A percentile compares a stretch with the other conserved stretches of the same genome.
Conservation (phyloP, 805 yeast species). For the Wickerhamomyces xylosicus region DNA sequence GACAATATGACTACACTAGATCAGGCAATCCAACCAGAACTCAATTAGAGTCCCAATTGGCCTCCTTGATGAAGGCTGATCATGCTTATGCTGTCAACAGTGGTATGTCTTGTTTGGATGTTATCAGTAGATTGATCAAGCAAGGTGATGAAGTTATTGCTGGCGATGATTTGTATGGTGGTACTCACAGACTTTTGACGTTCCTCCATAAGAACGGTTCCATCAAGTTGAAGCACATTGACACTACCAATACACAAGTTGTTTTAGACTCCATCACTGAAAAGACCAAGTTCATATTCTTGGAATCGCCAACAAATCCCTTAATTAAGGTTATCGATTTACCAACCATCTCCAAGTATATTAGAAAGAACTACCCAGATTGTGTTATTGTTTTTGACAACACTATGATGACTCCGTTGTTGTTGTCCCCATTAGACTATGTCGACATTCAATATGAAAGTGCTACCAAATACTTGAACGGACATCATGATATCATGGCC, state of each 20-base stretch:
- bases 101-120: slow-evolving; percentile 92
- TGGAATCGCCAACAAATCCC: slow-evolving; percentile 93
- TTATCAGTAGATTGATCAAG: slow-evolving; percentile 56
- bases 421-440: slow-evolving; percentile 74
- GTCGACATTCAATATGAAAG: slow-evolving; percentile 90
- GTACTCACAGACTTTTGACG: slow-evolving; percentile 78
- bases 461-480: slow-evolving; percentile 86
- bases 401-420: slow-evolving; percentile 93
- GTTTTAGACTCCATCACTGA: slow-evolving; percentile 45
- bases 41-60: slow-evolving; percentile 65
- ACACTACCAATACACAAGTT: slow-evolving; percentile 62
- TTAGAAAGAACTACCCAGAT: slow-evolving; percentile 58
- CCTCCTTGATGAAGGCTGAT: slow-evolving; percentile 68
- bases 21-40: slow-evolving; percentile 93
- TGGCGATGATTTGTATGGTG: slow-evolving; percentile 93
- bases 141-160: slow-evolving; percentile 92
- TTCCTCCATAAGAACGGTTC: slow-evolving; percentile 56
- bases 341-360: slow-evolving; percentile 50
- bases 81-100: slow-evolving; percentile 75
- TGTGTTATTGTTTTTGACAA: slow-evolving; percentile 80
- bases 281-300: slow-evolving; percentile 65
- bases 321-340: slow-evolving; percentile 81
- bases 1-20: slow-evolving; percentile 79
- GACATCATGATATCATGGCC: slow-evolving; percentile 96
- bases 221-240: slow-evolving; percentile 63